Percentiles rank a stretch among this genome's conserved stretches.
Conservation (phyloP, 1,139 yeast species). For the Petasospora fabianii region DNA sequence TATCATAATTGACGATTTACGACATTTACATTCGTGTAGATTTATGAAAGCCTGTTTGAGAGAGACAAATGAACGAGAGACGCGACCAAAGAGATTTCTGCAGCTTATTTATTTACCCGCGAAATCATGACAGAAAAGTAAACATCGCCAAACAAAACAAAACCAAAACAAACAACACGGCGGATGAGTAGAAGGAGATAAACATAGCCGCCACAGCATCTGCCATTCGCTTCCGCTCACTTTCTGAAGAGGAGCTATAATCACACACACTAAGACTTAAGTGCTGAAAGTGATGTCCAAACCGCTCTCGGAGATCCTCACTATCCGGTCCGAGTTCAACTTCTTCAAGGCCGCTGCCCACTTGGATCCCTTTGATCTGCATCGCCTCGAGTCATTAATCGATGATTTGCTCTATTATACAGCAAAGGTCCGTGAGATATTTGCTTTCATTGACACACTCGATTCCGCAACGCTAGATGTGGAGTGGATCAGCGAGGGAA, state of each 20-base stretch:
- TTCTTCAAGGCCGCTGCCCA: slow-evolving; percentile 23
- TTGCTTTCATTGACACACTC: slow-evolving; percentile 8
- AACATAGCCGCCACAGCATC: not conserved
- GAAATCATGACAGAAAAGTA: slow-evolving; percentile 2
- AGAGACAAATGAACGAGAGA: too few species aligned
- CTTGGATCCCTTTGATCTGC: slow-evolving; percentile 25
- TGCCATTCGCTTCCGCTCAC: too few species aligned
- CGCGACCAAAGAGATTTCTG: too few species aligned
- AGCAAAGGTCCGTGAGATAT: slow-evolving; percentile 14
- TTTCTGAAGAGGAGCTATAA: too few species aligned
- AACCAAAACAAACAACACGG: slow-evolving; percentile 5
- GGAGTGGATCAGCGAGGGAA: slow-evolving; percentile 51
- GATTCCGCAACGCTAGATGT: slow-evolving; percentile 17
- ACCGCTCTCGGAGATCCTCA: slow-evolving; percentile 23
- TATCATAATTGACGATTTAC: slow-evolving; percentile 1
- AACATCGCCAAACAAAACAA: slow-evolving; percentile 10
- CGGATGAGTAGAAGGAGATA: too few species aligned
- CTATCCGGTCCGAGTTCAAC: slow-evolving; percentile 23
- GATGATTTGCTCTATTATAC: slow-evolving; percentile 23
- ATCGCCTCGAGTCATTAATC: slow-evolving; percentile 16
- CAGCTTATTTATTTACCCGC: too few species aligned
- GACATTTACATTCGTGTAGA: too few species aligned
- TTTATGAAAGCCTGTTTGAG: too few species aligned
- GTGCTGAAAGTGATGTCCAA: too few species aligned
- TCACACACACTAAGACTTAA: too few species aligned